A percentile compares a stretch with the other conserved stretches of the same genome.
Conservation (phyloP, 129 eudicot species). For the Flaveria brownii region DNA sequence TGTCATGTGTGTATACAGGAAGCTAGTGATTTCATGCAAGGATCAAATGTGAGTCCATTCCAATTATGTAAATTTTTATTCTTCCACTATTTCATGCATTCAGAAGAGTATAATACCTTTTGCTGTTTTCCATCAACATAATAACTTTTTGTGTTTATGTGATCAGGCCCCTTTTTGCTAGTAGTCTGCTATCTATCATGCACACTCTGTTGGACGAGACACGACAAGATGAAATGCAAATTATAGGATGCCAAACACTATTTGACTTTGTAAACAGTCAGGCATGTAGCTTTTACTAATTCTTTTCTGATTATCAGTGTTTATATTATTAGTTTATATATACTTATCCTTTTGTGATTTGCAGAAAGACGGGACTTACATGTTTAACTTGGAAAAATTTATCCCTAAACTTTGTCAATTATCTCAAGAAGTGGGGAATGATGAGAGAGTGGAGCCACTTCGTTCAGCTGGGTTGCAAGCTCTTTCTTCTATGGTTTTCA, state of each 20-base stretch:
- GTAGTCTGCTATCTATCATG: slow-evolving; percentile 68
- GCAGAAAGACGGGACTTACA: slow-evolving; percentile 67
- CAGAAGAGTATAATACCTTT: not conserved
- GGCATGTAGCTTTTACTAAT: slow-evolving; percentile 30
- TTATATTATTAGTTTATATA: not conserved
- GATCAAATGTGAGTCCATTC: slow-evolving; percentile 77
- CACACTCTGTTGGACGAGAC: slow-evolving; percentile 69
- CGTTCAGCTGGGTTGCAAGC: slow-evolving; percentile 71
- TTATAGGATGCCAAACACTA: slow-evolving; percentile 71
- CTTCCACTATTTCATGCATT: slow-evolving; percentile 6
- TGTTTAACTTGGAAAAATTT: slow-evolving; percentile 70
- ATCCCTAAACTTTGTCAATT: slow-evolving; percentile 65
- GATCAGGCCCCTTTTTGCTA: slow-evolving; percentile 76
- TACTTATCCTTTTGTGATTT: slow-evolving; percentile 20
- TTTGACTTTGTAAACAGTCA: slow-evolving; percentile 71
- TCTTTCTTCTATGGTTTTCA: slow-evolving; percentile 55
- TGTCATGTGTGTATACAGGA: slow-evolving; percentile 72
- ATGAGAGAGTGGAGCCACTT: slow-evolving; percentile 47
- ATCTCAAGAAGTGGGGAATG: slow-evolving; percentile 73
- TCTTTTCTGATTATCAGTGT: not conserved
- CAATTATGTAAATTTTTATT: not conserved
- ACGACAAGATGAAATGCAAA: slow-evolving; percentile 68
- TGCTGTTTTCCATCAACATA: not conserved
- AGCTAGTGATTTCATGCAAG: slow-evolving; percentile 69
- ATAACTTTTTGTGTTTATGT: slow-evolving; percentile 22